A percentile compares a stretch with the other conserved stretches of the same genome.
phyloP scores from a whole-genome alignment of 805 yeast genomes.

The Sporopachydermia lactativora region DNA sequence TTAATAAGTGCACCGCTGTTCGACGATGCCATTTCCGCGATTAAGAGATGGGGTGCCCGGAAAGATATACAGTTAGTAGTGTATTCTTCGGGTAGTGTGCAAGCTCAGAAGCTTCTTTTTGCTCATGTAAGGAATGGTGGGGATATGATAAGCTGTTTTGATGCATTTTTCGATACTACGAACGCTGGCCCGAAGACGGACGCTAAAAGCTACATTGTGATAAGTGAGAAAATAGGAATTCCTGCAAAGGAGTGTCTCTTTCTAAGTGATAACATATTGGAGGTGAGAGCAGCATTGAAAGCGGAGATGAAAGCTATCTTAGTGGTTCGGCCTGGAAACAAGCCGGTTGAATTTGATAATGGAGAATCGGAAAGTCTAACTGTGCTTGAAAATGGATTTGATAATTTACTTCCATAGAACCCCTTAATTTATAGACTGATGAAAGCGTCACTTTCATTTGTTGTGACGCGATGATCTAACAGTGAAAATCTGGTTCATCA shows the following conservation, averaged over 20 bases:
- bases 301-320: constrained; percentile 48
- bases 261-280: constrained; percentile 68
- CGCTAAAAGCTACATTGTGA: constrained; percentile 40
- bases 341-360: constrained; percentile 11
- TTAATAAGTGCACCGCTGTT: constrained; percentile 66
- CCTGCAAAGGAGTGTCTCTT: constrained; percentile 32
- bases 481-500: background rate
- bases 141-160: constrained; percentile 20
- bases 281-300: constrained; percentile 57
- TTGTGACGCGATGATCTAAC: too few relatives aligned
- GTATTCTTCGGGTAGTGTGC: constrained; percentile 81
- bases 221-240: constrained; percentile 28
- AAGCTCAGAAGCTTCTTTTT: constrained; percentile 74
- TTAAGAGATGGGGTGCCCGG: constrained; percentile 27
- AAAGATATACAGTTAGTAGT: constrained; percentile 35
- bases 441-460: too few relatives aligned
- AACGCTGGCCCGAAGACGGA: constrained; percentile 67
- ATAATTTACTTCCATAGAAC: background rate
- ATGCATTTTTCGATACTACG: constrained; percentile 74
- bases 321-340: constrained; percentile 69
- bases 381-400: background rate
- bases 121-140: constrained; percentile 36
- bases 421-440: too few relatives aligned
- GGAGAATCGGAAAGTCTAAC: background rate
- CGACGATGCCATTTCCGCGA: constrained; percentile 49